A percentile compares a stretch with the other conserved stretches of the same genome.
These are phyloP conservation scores for Suillus fuscotomentosus DNA, from an alignment of 768 basidiomycete species.

Conservation along the genomic window DNA sequence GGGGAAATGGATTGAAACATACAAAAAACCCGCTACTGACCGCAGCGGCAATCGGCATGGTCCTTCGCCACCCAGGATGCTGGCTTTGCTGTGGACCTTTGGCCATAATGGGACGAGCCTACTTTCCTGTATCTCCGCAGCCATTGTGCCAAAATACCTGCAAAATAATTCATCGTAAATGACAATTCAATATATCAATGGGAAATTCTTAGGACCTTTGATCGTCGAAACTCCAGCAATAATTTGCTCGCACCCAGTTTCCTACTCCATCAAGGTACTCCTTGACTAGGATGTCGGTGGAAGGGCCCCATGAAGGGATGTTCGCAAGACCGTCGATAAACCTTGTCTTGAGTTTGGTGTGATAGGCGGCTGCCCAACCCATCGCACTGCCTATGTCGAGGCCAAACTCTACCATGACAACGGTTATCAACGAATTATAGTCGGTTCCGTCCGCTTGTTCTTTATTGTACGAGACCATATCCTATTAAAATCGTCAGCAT, in stretches of 20 bases:
- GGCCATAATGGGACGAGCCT: no score
- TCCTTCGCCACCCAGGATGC: no score
- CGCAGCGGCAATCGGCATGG: no score
- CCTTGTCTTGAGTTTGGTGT: slow-evolving; percentile 9
- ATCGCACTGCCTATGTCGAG: slow-evolving; percentile 28
- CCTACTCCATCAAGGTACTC: slow-evolving; percentile 23
- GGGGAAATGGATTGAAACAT: no score
- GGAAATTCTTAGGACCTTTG: slow-evolving; percentile 8
- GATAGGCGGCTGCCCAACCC: slow-evolving; percentile 19
- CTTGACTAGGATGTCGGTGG: slow-evolving; percentile 21
- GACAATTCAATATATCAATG: not conserved
- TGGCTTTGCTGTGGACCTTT: no score
- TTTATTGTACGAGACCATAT: slow-evolving; percentile 34
- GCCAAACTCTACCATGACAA: slow-evolving; percentile 28
- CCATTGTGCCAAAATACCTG: no score
- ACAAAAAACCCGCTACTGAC: no score
- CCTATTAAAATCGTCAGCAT: slow-evolving; percentile 17
- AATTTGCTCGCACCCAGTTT: slow-evolving; percentile 25
- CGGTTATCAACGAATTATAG: slow-evolving; percentile 32
- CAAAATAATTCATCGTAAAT: no score
- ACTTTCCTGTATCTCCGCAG: no score
- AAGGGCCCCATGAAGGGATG: slow-evolving; percentile 27
- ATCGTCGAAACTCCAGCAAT: slow-evolving; percentile 31
- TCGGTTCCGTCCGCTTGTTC: slow-evolving; percentile 32
- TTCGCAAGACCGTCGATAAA: slow-evolving; percentile 20